A percentile compares a stretch with the other conserved stretches of the same genome.
Conservation (phyloP, 352 stramenopile species). For the Phytophthora sojae region DNA sequence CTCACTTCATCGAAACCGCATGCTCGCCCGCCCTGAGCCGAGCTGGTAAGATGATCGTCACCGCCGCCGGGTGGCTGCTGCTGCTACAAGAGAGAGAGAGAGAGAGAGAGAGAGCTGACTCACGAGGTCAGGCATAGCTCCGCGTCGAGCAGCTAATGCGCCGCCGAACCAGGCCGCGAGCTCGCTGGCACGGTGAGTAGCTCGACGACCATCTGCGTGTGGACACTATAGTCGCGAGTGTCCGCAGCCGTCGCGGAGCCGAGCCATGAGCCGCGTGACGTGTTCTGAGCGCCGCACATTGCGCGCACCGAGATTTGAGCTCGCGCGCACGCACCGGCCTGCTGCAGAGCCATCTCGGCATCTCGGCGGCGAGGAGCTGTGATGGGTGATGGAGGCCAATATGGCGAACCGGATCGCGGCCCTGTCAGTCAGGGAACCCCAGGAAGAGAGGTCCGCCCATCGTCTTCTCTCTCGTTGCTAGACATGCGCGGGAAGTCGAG, state of each 20-base stretch:
- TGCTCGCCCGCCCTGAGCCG: neutral
- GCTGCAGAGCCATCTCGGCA: slow-evolving; percentile 2
- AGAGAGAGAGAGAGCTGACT: slow-evolving; percentile 3
- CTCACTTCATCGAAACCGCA: slow-evolving; percentile 2
- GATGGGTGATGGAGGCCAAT: slow-evolving; percentile 10
- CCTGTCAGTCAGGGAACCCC: too few relatives aligned
- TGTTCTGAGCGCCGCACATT: slow-evolving; percentile 25
- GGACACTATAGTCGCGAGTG: slow-evolving; percentile 14
- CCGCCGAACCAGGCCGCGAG: slow-evolving; percentile 17
- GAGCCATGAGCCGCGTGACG: slow-evolving; percentile 10
- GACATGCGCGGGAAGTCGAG: slow-evolving; percentile 9
- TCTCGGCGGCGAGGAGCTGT: slow-evolving; percentile 3
- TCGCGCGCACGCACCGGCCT: slow-evolving; percentile 2
- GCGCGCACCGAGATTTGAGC: slow-evolving; percentile 3
- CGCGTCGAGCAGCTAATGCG: slow-evolving; percentile 14
- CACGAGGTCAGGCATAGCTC: slow-evolving; percentile 11
- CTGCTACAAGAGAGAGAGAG: neutral
- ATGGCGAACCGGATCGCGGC: slow-evolving; percentile 2
- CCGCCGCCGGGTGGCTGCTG: too few relatives aligned
- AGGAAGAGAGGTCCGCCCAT: slow-evolving; percentile 2
- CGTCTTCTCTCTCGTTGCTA: slow-evolving; percentile 12
- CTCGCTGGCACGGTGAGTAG: slow-evolving; percentile 21
- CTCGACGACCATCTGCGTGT: neutral
- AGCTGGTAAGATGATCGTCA: too few relatives aligned
- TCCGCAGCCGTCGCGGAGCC: slow-evolving; percentile 8